Evolutionary conservation across 495 filamentous ascomycete genomes (phyloP).

Genomic region (Aspergillus coremiiformis): DNA sequence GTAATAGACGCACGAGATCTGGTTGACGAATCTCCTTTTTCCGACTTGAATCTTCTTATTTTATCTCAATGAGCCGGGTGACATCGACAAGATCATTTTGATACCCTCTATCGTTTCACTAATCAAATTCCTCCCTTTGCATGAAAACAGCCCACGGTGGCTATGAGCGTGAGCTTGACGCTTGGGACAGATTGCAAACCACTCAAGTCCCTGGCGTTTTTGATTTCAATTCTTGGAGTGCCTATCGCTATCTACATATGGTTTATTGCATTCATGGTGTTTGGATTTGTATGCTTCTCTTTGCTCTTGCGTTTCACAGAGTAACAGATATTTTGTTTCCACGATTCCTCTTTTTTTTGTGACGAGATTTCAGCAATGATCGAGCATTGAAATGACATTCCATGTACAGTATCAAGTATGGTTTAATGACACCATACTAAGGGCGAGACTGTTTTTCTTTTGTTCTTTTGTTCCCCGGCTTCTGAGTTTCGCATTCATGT

Average conservation of each 20-base stretch:
- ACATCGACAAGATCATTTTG: slow-evolving; percentile 12
- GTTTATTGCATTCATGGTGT: background rate
- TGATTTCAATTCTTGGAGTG: background rate
- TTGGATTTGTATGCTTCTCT: background rate
- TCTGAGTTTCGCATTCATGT: slow-evolving; percentile 3
- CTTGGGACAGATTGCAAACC: background rate
- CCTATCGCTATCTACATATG: slow-evolving; percentile 2
- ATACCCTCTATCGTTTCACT: slow-evolving; percentile 15
- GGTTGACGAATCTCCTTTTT: slow-evolving; percentile 12
- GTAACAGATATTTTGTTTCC: background rate
- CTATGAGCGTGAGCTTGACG: background rate
- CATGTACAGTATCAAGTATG: slow-evolving; percentile 15
- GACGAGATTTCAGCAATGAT: background rate
- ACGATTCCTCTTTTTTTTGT: background rate
- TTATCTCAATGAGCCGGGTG: slow-evolving; percentile 9
- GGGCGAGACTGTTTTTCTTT: slow-evolving; percentile 7
- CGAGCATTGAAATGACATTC: slow-evolving; percentile 10
- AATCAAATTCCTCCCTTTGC: slow-evolving; percentile 10
- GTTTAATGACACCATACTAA: slow-evolving; percentile 15
- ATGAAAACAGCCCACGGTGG: slow-evolving; percentile 8
- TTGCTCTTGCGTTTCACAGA: background rate
- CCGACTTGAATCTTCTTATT: slow-evolving; percentile 8
- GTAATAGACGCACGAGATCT: slow-evolving; percentile 22
- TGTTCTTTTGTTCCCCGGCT: slow-evolving; percentile 6
- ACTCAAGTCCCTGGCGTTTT: background rate